Base-by-base conservation (phyloP, 2,329 filamentous ascomycete genomes). In the Paecilomyces sp. region DNA sequence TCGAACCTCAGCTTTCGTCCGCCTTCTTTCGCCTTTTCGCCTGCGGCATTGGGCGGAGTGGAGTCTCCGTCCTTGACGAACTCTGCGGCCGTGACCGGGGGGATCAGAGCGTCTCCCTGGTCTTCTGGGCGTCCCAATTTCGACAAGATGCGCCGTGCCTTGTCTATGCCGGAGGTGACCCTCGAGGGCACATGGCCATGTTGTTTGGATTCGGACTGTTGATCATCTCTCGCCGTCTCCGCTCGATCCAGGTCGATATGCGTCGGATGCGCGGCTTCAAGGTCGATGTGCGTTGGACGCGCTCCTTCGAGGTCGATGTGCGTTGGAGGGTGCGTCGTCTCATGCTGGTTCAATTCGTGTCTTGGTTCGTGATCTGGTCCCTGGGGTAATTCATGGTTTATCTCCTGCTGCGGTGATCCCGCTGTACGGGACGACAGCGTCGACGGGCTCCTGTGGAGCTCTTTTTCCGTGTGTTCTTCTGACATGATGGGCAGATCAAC, bases 121-220 rank as follows among this genome's bases (percentile, higher is more conserved):
- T 62, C 61, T 30, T 62, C 61, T 2, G 61, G 61, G 24, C 61
- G 52, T 18, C 61, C 61, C 34, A 62, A 30, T 12, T 51, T 61
- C 1, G 57, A 47, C 57, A 62, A 54, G 31, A 47, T 58, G 13
- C 54, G 24, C n/a, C 61, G 59, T 24, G 61, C 61, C 4, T 58
- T 58, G n/a, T 62, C 61, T 13, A 56, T 54, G 8, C 57, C 47
- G 6, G 33, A 57, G 11, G 55, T 9, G 5, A 25, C 41, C 7
- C 59, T 47, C n/a, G 41, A 47, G 15, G 15, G 15, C n/a, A 47
- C 8, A 8, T 8, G 41, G 41, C 41, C 41, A 18, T n/a, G 41
- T 47, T 47, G n/a, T 18, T 22, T 47, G 6, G 41, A 47, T 18
- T 9, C 41, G 15, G 13, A 41, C 6, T 41, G 36, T 13, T 47